Evolutionary conservation across 306 rosid species (phyloP).

Genomic region (Datisca glomerata): DNA sequence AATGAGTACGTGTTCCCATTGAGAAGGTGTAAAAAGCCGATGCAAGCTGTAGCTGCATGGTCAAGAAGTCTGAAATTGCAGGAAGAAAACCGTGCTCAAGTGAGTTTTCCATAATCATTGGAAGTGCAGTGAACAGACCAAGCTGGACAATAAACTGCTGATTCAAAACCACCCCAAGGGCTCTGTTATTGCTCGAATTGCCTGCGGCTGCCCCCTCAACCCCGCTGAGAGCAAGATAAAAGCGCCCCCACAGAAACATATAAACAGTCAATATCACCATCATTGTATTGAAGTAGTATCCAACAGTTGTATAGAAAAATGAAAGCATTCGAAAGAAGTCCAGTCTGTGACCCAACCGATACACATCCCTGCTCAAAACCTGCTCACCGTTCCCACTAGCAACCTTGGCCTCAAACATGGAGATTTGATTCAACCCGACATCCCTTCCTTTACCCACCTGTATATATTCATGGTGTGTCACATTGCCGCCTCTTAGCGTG

Average conservation of each 20-base stretch:
- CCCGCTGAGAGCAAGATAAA: slow-evolving; percentile 89
- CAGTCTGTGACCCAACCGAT: slow-evolving; percentile 89
- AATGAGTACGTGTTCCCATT: slow-evolving; percentile 77
- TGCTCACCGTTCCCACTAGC: slow-evolving; percentile 98
- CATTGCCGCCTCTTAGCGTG: slow-evolving; percentile 88
- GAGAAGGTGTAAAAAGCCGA: slow-evolving; percentile 76
- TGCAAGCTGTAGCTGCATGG: slow-evolving; percentile 85
- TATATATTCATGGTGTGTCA: slow-evolving; percentile 91
- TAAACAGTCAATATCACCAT: slow-evolving; percentile 57
- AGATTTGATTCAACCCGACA: slow-evolving; percentile 86
- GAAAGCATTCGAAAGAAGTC: slow-evolving; percentile 98
- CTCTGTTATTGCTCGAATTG: slow-evolving; percentile 38
- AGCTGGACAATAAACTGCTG: slow-evolving; percentile 90
- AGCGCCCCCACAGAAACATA: slow-evolving; percentile 90
- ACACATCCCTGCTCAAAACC: slow-evolving; percentile 83
- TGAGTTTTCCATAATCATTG: slow-evolving; percentile 82
- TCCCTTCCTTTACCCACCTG: slow-evolving; percentile 98
- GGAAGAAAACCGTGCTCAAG: slow-evolving; percentile 91
- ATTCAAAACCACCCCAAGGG: slow-evolving; percentile 68
- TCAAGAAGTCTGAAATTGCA: slow-evolving; percentile 77
- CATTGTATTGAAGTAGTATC: slow-evolving; percentile 74
- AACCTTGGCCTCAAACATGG: slow-evolving; percentile 94
- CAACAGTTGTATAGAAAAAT: slow-evolving; percentile 72
- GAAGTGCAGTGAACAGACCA: slow-evolving; percentile 85
- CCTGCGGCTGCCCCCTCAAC: slow-evolving; percentile 28